Percentiles rank a stretch among this genome's conserved stretches.
phyloP scores from a whole-genome alignment of 179 eudicot genomes.

The Nepenthes alata region DNA sequence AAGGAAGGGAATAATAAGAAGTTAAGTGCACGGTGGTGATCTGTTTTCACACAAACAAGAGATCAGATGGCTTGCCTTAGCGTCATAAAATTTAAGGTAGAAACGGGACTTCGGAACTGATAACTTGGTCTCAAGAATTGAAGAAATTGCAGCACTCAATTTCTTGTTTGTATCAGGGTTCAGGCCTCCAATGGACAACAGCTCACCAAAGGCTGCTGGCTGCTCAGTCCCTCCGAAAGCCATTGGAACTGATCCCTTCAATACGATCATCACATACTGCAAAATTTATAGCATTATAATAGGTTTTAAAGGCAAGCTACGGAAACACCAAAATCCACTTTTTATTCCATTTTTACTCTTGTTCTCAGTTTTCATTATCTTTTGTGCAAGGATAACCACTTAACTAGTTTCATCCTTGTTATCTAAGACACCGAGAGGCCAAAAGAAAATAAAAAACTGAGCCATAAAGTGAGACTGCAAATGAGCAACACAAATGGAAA shows the following conservation, averaged over 20 bases:
- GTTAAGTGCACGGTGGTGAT: slow-evolving; percentile 12
- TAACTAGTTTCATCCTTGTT: no score
- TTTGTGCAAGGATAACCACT: no score
- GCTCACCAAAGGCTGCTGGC: slow-evolving; percentile 88
- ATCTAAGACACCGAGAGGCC: no score
- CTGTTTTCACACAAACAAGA: background rate
- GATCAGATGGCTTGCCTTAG: slow-evolving; percentile 49
- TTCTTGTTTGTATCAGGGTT: slow-evolving; percentile 68
- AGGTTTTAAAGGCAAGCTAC: no score
- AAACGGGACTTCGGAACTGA: slow-evolving; percentile 62
- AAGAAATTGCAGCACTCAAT: slow-evolving; percentile 76
- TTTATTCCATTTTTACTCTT: no score
- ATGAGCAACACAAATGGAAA: no score
- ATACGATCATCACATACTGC: slow-evolving; percentile 88
- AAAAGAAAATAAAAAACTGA: no score
- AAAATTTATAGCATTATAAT: background rate
- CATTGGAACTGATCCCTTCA: slow-evolving; percentile 87
- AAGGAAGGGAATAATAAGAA: slow-evolving; percentile 44
- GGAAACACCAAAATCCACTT: no score
- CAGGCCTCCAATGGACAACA: slow-evolving; percentile 88
- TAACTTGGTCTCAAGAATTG: slow-evolving; percentile 66
- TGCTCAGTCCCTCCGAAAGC: slow-evolving; percentile 90
- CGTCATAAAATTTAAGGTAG: slow-evolving; percentile 81
- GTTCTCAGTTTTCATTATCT: no score
- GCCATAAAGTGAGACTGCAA: no score